phyloP scores from a whole-genome alignment of 2,329 filamentous ascomycete genomes.

The Penicillium sp. region DNA sequence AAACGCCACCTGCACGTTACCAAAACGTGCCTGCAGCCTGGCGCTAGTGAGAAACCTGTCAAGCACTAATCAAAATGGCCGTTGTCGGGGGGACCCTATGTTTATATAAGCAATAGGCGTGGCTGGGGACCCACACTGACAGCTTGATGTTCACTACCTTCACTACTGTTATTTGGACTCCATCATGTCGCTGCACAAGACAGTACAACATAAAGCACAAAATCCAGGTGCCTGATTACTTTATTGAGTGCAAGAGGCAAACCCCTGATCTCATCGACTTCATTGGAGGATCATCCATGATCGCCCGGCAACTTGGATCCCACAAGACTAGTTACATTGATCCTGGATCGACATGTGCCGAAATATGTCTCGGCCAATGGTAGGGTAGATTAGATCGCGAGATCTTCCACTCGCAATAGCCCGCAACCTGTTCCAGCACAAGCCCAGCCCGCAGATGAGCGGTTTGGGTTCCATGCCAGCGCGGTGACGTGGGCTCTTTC shows the following conservation, averaged over 20 bases:
- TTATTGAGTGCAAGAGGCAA: constrained; percentile 24
- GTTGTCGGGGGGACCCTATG: background rate
- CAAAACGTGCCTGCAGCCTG: constrained; percentile 7
- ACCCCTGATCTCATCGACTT: constrained; percentile 2
- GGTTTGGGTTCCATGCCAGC: constrained; percentile 70
- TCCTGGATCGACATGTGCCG: constrained; percentile 17
- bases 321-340: constrained; percentile 1
- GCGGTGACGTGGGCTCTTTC: constrained; percentile 65
- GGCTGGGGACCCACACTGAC: constrained; percentile 23
- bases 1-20: constrained; percentile 18
- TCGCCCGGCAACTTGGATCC: background rate
- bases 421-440: constrained; percentile 69
- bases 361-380: constrained; percentile 8
- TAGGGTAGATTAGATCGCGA: constrained; percentile 50
- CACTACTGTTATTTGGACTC: background rate
- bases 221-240: constrained; percentile 28
- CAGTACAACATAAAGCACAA: background rate
- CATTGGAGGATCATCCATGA: constrained; percentile 6
- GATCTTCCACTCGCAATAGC: constrained; percentile 67
- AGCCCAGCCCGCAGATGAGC: constrained; percentile 67
- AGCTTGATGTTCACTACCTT: background rate
- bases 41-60: background rate
- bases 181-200: background rate
- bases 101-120: constrained; percentile 21
- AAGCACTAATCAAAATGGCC: background rate